Percentiles rank a stretch among this genome's conserved stretches.
Conservation (phyloP, 371 early-diverging fungal species). For the Syncephalis plumigaleata region DNA sequence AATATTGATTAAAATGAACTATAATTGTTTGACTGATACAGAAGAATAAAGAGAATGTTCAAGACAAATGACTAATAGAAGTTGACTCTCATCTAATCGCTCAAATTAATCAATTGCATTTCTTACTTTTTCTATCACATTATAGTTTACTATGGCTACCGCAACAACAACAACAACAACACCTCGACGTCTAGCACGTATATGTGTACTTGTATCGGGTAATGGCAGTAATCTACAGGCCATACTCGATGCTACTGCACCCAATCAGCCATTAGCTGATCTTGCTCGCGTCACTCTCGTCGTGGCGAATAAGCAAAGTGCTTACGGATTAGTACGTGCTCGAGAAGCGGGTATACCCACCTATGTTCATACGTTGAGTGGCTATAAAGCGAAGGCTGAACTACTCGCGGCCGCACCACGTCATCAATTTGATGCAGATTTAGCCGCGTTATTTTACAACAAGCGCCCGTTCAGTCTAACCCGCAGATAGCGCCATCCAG, state of each 20-base stretch:
- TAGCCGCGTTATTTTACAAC: conserved; percentile 47
- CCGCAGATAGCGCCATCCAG: background rate
- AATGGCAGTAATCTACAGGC: conserved; percentile 93
- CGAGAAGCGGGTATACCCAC: conserved; percentile 58
- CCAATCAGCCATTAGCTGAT: conserved; percentile 42
- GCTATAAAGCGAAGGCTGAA: conserved; percentile 64
- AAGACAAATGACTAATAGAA: no score
- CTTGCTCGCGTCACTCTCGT: conserved; percentile 46
- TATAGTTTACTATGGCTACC: no score
- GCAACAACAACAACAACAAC: no score
- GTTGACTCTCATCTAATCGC: no score
- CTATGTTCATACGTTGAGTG: conserved; percentile 67
- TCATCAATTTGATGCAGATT: conserved; percentile 68
- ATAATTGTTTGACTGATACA: no score
- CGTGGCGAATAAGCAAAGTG: conserved; percentile 66
- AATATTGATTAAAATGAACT: no score
- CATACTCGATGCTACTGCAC: conserved; percentile 72
- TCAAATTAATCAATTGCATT: no score
- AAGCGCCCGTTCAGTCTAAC: conserved; percentile 4
- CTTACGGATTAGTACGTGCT: conserved; percentile 82
- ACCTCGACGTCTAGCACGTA: conserved; percentile 34
- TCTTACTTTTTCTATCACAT: no score
- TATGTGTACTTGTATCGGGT: conserved; percentile 74
- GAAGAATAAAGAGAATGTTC: no score
- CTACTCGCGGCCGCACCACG: conserved; percentile 62